Evolutionary conservation across 768 basidiomycete genomes (phyloP), one percentile per base, ranked within the genome.

Genomic region (Gloeostereum incarnatum): DNA sequence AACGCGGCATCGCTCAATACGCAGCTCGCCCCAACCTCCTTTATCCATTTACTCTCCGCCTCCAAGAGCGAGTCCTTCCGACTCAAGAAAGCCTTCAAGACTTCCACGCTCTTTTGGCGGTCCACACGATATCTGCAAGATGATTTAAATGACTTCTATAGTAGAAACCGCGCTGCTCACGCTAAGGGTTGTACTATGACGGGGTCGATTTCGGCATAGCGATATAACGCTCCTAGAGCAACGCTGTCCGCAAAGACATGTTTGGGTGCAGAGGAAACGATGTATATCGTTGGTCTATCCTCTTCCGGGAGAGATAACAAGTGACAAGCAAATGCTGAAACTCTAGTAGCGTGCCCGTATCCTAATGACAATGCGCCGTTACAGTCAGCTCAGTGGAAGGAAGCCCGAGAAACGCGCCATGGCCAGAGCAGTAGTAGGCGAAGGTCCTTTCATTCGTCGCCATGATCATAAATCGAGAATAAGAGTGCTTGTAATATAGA

Each of bases 301-400:
- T 55, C 44, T n/a, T 49, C 44, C 6, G 53, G 47, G 10, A 78
- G 60, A 36, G 56, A 61, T 16, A 81, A 61, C 13, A 89, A 64
- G 45, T 78, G 72, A 32, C 64, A 57, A 3, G 80, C 66, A 44
- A 87, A 75, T 1, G 85, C 85, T 11, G 82, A 82, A 11, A 87
- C 85, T 25, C 85, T 74, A 3, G 85, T 89, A 6, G 84, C 85
- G 51, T 88, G 85, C n/a, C 84, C 81, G 40, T 81, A 86, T n/a
- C 81, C 79, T 82, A 45, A 17, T n/a, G 26, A 22, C 19, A 36
- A 26, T 25, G 14, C 24, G 26, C 39, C 5, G 44, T 16, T 29
- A 39, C 13, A 11, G 6, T 44, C 31, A 31, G 22, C 26, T 39
- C 17, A 18, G 40, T 6, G 10, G 32, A 16, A 20, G 3, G 24